Base-by-base conservation (phyloP, 176 grass and related monocot genomes). In the Lolium multiflorum region DNA sequence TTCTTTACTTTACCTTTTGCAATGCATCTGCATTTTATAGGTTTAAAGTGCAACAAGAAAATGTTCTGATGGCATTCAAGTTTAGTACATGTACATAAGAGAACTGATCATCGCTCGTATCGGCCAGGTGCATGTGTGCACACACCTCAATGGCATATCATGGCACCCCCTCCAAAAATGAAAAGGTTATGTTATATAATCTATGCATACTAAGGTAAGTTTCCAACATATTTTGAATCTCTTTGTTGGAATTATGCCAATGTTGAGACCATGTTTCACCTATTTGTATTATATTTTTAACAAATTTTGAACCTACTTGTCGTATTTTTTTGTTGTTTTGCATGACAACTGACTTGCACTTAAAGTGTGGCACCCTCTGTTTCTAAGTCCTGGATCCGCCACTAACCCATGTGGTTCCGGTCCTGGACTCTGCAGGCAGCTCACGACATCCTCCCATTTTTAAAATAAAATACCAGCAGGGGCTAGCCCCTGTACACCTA, bases 21-120 rank as follows among this genome's bases (percentile, higher is more conserved):
- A 48, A 50, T 25, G 21, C 44, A 25, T 74, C 47, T 47, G 11
- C 71, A 74, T 17, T 74, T 74, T 74, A 74, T 74, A 50, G 13
- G 47, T 74, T 74, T 74, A 28, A 74, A 26, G 11, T 74, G 71
- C 6, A 74, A 50, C 12, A 25, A 4, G 46, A 74, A 3, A 74
- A 28, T 74, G 48, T 50, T 51, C 21, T 9, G 13, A 25, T 77
- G 51, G 48, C 26, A 77, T 76, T 18, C 57, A 46, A 63, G 39
- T 61, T 62, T 63, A 7, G 43, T 26, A 80, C 39, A 80, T 47
- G 41, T 80, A 47, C 21, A 26, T 12, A 79, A 47, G 21, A 47
- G 22, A 74, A 74, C 71, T 1, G 21, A 28, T 46, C 24, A 25
- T 74, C 22, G 3, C 69, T 47, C 43, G 11, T 72, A 22, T 35